These are phyloP conservation scores for Paecilomyces niveus DNA, from an alignment of 2,329 filamentous ascomycete genomes.

Conservation along the genomic window DNA sequence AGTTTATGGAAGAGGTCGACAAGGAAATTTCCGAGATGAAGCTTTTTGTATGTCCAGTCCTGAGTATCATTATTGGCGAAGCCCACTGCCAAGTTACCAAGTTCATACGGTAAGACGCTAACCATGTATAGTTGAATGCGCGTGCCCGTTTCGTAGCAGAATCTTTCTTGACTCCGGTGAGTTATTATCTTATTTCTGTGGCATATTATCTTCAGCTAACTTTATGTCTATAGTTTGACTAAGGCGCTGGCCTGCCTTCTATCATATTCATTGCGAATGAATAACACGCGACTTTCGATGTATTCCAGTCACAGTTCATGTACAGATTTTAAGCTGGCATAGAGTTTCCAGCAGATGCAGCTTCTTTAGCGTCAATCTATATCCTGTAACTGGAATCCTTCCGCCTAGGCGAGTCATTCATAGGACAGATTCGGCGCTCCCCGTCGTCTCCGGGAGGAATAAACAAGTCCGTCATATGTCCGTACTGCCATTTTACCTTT, in stretches of 20 bases:
- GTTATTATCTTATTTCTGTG: constrained; percentile 15
- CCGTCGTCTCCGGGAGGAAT: background rate
- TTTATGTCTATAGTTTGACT: constrained; percentile 20
- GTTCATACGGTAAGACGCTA: constrained; percentile 20
- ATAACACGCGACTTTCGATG: background rate
- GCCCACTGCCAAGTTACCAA: background rate
- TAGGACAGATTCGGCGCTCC: background rate
- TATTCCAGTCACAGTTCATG: background rate
- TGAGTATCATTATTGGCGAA: background rate
- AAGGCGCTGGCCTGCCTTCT: constrained; percentile 4
- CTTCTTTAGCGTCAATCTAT: background rate
- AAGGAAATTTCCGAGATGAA: constrained; percentile 99
- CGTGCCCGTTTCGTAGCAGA: constrained; percentile 96
- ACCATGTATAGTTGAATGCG: constrained; percentile 68
- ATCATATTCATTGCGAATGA: background rate
- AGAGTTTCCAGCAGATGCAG: background rate
- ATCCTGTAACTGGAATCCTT: background rate
- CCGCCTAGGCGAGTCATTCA: background rate
- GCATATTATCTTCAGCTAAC: constrained; percentile 1
- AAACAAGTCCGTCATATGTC: background rate
- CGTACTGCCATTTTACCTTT: background rate
- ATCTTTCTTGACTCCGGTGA: constrained; percentile 90
- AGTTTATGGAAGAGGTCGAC: constrained; percentile 99
- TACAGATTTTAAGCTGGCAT: background rate
- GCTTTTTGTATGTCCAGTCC: constrained; percentile 68